These are phyloP conservation scores for Cronartium ribicola DNA, from an alignment of 1,284 basidiomycete genomes.

Conservation along the genomic window DNA sequence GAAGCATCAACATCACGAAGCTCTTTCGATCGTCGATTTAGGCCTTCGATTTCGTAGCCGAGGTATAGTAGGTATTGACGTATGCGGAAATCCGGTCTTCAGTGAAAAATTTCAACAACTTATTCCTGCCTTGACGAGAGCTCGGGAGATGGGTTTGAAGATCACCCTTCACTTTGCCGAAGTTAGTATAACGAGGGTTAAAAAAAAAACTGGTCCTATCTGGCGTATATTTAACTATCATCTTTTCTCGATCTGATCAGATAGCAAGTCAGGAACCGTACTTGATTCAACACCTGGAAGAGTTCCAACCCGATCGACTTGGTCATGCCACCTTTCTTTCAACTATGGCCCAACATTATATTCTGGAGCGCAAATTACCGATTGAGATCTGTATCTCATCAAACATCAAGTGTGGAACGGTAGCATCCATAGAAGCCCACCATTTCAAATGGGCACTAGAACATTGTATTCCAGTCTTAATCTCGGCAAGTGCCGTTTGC, in stretches of 20 bases:
- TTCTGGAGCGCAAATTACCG: slow-evolving; percentile 13
- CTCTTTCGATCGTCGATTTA: slow-evolving; percentile 4
- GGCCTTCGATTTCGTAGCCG: neutral
- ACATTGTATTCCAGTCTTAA: slow-evolving; percentile 26
- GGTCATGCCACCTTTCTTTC: slow-evolving; percentile 35
- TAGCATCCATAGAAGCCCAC: slow-evolving; percentile 17
- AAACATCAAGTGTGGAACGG: slow-evolving; percentile 9
- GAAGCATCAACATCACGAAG: slow-evolving; percentile 13
- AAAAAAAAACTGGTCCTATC: neutral
- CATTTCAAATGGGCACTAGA: slow-evolving; percentile 33
- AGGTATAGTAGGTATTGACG: slow-evolving; percentile 15
- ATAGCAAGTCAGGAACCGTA: slow-evolving; percentile 8
- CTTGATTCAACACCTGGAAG: slow-evolving; percentile 5
- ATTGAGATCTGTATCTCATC: slow-evolving; percentile 38
- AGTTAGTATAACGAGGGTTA: neutral
- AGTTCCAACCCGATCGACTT: slow-evolving; percentile 22
- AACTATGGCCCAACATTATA: neutral
- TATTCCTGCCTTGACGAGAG: neutral
- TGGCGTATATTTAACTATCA: neutral
- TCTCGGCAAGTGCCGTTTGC: neutral
- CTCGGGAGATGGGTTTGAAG: slow-evolving; percentile 9
- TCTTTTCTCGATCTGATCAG: neutral
- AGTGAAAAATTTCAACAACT: neutral
- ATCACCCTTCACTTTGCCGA: slow-evolving; percentile 35
- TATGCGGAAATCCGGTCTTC: slow-evolving; percentile 14